Evolutionary conservation across 2,329 filamentous ascomycete species (phyloP).

Genomic region (Exophiala mesophila): DNA sequence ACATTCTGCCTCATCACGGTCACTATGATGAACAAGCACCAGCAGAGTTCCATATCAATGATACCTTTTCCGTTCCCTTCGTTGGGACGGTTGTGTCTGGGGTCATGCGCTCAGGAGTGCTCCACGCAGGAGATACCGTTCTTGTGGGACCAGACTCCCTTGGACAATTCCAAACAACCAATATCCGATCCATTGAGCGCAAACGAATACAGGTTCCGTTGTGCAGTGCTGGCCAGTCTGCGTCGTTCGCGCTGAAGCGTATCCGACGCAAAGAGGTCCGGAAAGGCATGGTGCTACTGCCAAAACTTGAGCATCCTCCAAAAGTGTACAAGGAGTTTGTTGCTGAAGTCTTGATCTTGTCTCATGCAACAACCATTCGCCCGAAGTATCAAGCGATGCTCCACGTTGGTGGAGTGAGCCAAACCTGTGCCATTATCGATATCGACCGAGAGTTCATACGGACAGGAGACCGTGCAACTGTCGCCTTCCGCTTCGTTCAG

Average conservation of each 20-base stretch:
- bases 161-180: conserved; percentile 82
- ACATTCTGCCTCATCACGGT: conserved; percentile 90
- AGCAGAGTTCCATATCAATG: conserved; percentile 93
- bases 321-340: conserved; percentile 74
- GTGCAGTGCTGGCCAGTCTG: conserved; percentile 86
- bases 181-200: conserved; percentile 85
- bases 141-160: conserved; percentile 85
- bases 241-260: conserved; percentile 83
- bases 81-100: conserved; percentile 94
- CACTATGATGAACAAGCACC: conserved; percentile 83
- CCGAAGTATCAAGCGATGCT: conserved; percentile 97
- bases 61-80: conserved; percentile 96
- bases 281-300: conserved; percentile 96
- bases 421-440: conserved; percentile 96
- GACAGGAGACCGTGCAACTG: conserved; percentile 86
- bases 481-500: conserved; percentile 93
- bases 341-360: conserved; percentile 86
- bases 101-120: conserved; percentile 79
- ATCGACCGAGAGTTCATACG: conserved; percentile 94
- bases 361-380: conserved; percentile 94
- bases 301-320: conserved; percentile 69
- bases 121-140: conserved; percentile 85
- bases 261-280: conserved; percentile 86
- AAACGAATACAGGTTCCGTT: conserved; percentile 86
- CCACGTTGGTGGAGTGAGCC: conserved; percentile 88